A percentile compares a stretch with the other conserved stretches of the same genome.
phyloP scores from a whole-genome alignment of 495 filamentous ascomycete genomes.

The Penicillium alfredii region DNA sequence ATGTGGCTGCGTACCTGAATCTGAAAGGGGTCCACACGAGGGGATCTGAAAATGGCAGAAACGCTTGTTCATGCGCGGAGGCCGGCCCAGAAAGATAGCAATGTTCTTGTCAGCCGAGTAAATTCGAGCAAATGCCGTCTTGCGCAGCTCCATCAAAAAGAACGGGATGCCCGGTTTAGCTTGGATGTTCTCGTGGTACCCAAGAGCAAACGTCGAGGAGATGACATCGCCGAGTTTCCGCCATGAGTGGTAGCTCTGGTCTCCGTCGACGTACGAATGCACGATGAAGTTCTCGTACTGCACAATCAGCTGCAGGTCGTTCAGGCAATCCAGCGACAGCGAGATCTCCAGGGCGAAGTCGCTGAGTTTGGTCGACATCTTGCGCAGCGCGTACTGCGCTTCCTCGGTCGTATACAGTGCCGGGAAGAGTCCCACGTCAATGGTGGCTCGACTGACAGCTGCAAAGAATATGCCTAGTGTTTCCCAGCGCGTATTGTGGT shows the following conservation, averaged over 20 bases:
- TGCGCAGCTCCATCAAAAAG: slow-evolving; percentile 34
- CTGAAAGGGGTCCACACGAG: slow-evolving; percentile 5
- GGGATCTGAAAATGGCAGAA: slow-evolving; percentile 39
- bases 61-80: slow-evolving; percentile 36
- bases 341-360: slow-evolving; percentile 33
- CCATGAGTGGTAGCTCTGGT: slow-evolving; percentile 43
- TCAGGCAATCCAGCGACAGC: slow-evolving; percentile 38
- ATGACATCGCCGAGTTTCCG: slow-evolving; percentile 38
- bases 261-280: slow-evolving; percentile 40
- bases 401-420: slow-evolving; percentile 26
- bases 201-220: slow-evolving; percentile 38
- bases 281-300: slow-evolving; percentile 45
- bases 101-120: slow-evolving; percentile 44
- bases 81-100: slow-evolving; percentile 39
- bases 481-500: slow-evolving; percentile 37
- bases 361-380: slow-evolving; percentile 23
- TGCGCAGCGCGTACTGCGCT: slow-evolving; percentile 22
- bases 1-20: background rate
- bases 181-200: slow-evolving; percentile 39
- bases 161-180: slow-evolving; percentile 20
- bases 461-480: slow-evolving; percentile 37
- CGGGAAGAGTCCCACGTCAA: slow-evolving; percentile 30
- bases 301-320: slow-evolving; percentile 39
- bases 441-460: slow-evolving; percentile 31
- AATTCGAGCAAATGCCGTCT: slow-evolving; percentile 33